Evolutionary conservation across 495 filamentous ascomycete species (phyloP), one percentile per base, ranked within the genome.

Genomic region (Hypoxylon intermedium): DNA sequence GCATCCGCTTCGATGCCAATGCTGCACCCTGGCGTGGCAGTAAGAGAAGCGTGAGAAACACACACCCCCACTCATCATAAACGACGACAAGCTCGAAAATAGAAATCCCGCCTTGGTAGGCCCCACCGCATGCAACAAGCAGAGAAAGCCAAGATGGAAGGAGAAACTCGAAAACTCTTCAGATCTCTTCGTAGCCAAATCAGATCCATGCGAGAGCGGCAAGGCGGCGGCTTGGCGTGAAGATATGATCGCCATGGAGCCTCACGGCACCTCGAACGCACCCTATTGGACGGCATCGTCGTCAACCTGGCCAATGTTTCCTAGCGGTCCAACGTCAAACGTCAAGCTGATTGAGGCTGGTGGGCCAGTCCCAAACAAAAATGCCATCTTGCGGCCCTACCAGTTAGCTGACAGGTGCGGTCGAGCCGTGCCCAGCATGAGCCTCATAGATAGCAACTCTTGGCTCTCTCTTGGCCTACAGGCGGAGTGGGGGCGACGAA

Each of bases 181-280:
- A 31, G 51, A 61, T 51, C 47, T 26, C 2, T 45, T 37, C 30
- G 28, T 47, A 44, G 40, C 49, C 36, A 53, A n/a, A 54, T 49
- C 43, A 49, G 61, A 36, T 31, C n/a, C n/a, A 31, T 34, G 34
- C 33, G 34, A 16, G 6, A 48, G 41, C 46, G 36, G 33, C 57
- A 66, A 33, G 53, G 50, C 52, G 47, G 36, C 58, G 38, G 38
- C 57, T 67, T 61, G 63, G 63, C 63, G 18, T 36, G 26, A 57
- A 58, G 63, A 45, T n/a, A n/a, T 62, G 63, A 67, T 67, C 58
- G 43, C 37, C 63, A 51, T 51, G 58, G 58, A 60, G 63, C 63
- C 63, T 58, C 56, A 65, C 24, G 18, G 38, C 26, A 33, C 46
- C 28, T 51, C 42, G 46, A 9, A 12, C 19, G 20, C 19, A 34